Evolutionary conservation across 768 basidiomycete genomes (phyloP).

Genomic region (Jaapia argillacea): DNA sequence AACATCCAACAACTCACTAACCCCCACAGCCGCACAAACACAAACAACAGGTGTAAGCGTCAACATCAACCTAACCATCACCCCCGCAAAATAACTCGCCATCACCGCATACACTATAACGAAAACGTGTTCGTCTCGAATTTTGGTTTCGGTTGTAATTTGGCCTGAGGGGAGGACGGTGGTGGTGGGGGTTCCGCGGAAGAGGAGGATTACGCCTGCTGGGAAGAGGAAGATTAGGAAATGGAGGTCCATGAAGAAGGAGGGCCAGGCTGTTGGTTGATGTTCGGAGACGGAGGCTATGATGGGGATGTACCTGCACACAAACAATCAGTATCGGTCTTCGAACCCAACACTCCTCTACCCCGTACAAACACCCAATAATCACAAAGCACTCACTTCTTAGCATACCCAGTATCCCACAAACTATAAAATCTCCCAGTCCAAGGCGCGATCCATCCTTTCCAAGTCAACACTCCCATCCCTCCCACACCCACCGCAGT

Average conservation of each 20-base stretch:
- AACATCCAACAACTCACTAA: slow-evolving; percentile 80
- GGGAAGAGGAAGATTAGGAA: slow-evolving; percentile 98
- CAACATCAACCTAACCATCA: slow-evolving; percentile 99
- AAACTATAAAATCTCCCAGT: slow-evolving; percentile 99
- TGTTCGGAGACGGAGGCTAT: slow-evolving; percentile 99
- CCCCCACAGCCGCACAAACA: slow-evolving; percentile 82
- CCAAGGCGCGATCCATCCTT: slow-evolving; percentile 97
- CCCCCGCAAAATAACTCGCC: slow-evolving; percentile 97
- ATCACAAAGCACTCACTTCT: slow-evolving; percentile 51
- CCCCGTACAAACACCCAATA: too few relatives aligned
- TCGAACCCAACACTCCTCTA: too few relatives aligned
- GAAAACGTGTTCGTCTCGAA: slow-evolving; percentile 95
- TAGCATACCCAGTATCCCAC: slow-evolving; percentile 99
- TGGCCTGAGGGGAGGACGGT: too few relatives aligned
- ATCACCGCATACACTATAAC: slow-evolving; percentile 96
- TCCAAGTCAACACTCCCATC: slow-evolving; percentile 78
- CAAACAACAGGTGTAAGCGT: slow-evolving; percentile 96
- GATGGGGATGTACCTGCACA: slow-evolving; percentile 79
- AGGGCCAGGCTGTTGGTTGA: slow-evolving; percentile 99
- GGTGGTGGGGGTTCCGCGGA: too few relatives aligned
- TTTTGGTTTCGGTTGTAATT: too few relatives aligned
- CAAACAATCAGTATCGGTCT: slow-evolving; percentile 6
- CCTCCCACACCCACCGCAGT: slow-evolving; percentile 65
- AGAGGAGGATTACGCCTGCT: slow-evolving; percentile 89
- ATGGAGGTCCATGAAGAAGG: slow-evolving; percentile 99